phyloP scores from a whole-genome alignment of 306 rosid species.

The Clitoria ternatea region DNA sequence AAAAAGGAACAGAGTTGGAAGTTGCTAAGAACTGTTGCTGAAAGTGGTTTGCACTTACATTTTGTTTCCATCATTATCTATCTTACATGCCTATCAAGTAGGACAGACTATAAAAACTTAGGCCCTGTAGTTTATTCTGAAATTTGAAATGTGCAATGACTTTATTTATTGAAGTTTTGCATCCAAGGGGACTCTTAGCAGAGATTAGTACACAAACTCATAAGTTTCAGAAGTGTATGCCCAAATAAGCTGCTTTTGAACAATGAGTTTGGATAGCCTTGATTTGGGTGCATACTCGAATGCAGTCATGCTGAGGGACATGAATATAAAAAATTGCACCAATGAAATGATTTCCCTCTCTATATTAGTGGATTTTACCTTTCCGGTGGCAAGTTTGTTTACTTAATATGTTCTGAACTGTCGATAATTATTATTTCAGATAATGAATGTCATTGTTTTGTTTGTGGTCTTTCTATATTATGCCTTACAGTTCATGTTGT shows the following conservation, averaged over 20 bases:
- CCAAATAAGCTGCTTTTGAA: not conserved
- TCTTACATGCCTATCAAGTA: not conserved
- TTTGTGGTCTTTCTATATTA: conserved; percentile 3
- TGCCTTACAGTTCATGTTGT: not conserved
- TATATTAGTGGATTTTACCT: not conserved
- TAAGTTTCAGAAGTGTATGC: not conserved
- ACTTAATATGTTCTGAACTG: not conserved
- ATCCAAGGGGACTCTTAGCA: not conserved
- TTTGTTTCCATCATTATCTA: not conserved
- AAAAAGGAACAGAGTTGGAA: not conserved
- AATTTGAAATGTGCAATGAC: not conserved
- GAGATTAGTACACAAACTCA: not conserved
- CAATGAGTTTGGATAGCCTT: not conserved
- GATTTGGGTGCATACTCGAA: not conserved
- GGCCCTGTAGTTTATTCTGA: not conserved
- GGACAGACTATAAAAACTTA: not conserved
- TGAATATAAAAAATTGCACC: not conserved
- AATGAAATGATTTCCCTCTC: not conserved
- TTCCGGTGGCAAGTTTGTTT: not conserved
- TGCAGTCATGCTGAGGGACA: not conserved
- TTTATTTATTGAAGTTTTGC: not conserved
- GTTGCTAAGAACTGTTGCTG: not conserved
- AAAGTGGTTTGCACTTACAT: not conserved
- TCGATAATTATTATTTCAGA: not conserved
- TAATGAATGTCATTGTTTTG: conserved; percentile 1